Evolutionary conservation across 2,329 filamentous ascomycete species (phyloP), one percentile per base, ranked within the genome.

Genomic region (Neonectria sp.): DNA sequence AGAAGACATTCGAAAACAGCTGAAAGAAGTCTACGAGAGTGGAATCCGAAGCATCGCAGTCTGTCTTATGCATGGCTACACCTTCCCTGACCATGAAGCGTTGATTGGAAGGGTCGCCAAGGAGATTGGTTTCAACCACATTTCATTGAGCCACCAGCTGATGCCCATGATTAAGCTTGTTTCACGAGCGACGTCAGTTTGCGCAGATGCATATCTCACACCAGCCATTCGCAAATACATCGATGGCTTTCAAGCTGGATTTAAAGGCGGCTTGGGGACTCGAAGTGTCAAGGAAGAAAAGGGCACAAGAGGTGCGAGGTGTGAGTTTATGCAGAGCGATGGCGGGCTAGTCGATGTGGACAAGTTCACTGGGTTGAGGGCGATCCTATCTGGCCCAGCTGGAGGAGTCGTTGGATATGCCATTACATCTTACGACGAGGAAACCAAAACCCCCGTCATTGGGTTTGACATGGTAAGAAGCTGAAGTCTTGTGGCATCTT

Each of bases 251-350:
- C 89, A 93, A 74, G 87, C 88, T 31, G 94, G 94, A 1, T 97
- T 98, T 72, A 88, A 90, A 65, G 94, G 95, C 11, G 93, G 93
- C 0, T 83, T 98, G 0, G 94, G 94, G 3, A 91, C 90, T 0
- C 89, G 91, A 73, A 94, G 91, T 67, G 92, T 96, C 5, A 90
- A 92, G 79, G 83, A 89, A 17, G 88, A 91, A 67, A 80, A 84
- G 31, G 92, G 91, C 0, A 80, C 84, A 6, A 92, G 88, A 73
- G 92, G 92, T 4, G 93, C 94, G 4, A 86, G 95, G 69, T 98
- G 95, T 82, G 95, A 98, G 79, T 97, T 98, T 73, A 97, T 97
- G 95, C 94, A 97, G 79, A 95, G 92, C 11, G 93, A 97, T 70
- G 94, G 93, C 25, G 90, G 90, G 0, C 79, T 92, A 2, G 89